Base-by-base conservation (phyloP, 2,329 filamentous ascomycete genomes). In the Chaetothyriales sp. region DNA sequence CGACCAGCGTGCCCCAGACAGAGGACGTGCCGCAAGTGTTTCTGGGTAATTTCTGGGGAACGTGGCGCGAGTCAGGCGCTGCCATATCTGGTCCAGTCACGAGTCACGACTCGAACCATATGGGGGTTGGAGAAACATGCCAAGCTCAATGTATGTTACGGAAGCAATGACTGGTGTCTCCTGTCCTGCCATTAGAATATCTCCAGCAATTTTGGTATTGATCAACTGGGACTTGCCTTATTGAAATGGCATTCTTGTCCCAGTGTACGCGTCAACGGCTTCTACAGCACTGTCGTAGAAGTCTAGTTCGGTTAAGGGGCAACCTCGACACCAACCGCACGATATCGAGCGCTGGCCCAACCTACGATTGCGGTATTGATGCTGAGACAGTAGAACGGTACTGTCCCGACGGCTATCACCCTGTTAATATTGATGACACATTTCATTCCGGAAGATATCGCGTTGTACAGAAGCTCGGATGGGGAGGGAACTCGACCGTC, bases 381-480 rank as follows among this genome's bases (percentile, higher is more conserved):
- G 28, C 48, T 43, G 64, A 66, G 46, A 22, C 43, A 22, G 62
- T 66, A 18, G 61, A 64, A 57, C 46, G 55, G 15, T 66, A 67
- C 43, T 15, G 49, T 18, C 61, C 60, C 2, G 62, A 64, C 0
- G 63, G 62, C 0, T 67, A 65, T 54, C 64, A 67, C 56, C 64
- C 65, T 1, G 51, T 67, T 2, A 61, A 62, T 58, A 58, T 68
- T 19, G 59, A 59, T 12, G 61, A 65, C 55, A 45, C 45, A 6
- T 59, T 64, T 48, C 56, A 49, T 19, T 46, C 44, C 5, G 53
- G 54, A 10, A 59, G 64, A 43, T 69, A 68, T 49, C 62, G 59
- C 46, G 53, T 70, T n/a, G 42, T 66, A 1, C 63, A 66, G 53
- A 69, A 68, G 54, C 46, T 69, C 43, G 66, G 64, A 18, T 63